Percentiles rank a stretch among this genome's conserved stretches.
Evolutionary conservation across 1,284 basidiomycete species (phyloP).

Genomic region (Meripilus lineatus): DNA sequence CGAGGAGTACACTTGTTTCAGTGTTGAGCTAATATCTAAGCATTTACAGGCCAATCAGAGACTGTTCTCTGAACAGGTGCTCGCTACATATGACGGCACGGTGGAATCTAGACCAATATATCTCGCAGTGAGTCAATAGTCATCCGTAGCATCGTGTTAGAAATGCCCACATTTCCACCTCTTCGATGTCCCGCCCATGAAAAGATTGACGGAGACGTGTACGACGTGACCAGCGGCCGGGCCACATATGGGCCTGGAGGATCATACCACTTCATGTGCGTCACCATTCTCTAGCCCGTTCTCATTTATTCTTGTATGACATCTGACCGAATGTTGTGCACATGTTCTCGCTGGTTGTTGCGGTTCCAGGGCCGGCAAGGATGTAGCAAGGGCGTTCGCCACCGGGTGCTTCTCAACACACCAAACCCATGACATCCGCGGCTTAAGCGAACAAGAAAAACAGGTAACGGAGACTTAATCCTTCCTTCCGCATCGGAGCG

Average conservation of each 20-base stretch:
- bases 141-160: conserved; percentile 15
- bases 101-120: conserved; percentile 74
- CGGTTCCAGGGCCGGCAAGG: conserved; percentile 68
- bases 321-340: too few species aligned
- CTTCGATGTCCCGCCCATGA: too few species aligned
- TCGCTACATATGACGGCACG: conserved; percentile 75
- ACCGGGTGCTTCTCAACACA: conserved; percentile 92
- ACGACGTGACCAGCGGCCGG: conserved; percentile 77
- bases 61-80: conserved; percentile 67
- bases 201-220: conserved; percentile 89
- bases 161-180: conserved; percentile 12
- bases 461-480: conserved; percentile 37
- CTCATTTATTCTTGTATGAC: neutral
- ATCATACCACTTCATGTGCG: conserved; percentile 79
- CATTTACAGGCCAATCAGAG: conserved; percentile 45
- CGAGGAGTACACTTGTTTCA: neutral
- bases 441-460: conserved; percentile 67
- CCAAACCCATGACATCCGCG: conserved; percentile 86
- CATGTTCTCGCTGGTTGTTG: neutral
- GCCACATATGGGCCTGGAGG: conserved; percentile 89
- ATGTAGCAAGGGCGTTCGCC: conserved; percentile 86
- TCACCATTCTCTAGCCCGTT: conserved; percentile 14
- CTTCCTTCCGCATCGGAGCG: neutral
- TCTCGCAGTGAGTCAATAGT: conserved; percentile 59
- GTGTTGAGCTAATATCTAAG: conserved; percentile 9